Conservation (phyloP, 495 filamentous ascomycete species). For the Podospora sp. region DNA sequence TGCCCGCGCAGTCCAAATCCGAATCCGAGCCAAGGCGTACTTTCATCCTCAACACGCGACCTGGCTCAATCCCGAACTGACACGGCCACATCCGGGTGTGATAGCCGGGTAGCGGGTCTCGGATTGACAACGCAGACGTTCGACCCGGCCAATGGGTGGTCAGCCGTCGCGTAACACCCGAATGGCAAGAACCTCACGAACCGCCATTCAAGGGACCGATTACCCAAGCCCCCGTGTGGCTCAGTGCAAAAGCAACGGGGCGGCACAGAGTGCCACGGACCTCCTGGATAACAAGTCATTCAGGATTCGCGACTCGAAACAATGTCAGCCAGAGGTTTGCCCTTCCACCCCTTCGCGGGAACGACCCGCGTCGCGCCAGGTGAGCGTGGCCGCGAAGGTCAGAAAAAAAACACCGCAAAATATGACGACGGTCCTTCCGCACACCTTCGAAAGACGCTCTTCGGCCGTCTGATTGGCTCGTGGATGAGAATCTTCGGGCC, state of each 20-base stretch:
- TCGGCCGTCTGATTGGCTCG: slow-evolving; percentile 17
- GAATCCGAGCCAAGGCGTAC: background rate
- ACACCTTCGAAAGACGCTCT: background rate
- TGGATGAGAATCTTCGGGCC: slow-evolving; percentile 6
- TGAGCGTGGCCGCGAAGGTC: background rate
- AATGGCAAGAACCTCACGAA: background rate
- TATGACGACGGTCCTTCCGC: slow-evolving; percentile 8
- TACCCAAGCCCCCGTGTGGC: background rate
- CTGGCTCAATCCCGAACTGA: background rate
- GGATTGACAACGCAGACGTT: background rate
- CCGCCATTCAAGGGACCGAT: background rate
- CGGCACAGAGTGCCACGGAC: slow-evolving; percentile 7
- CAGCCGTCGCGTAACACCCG: background rate
- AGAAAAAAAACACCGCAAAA: background rate
- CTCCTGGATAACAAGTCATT: background rate
- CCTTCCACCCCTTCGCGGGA: background rate
- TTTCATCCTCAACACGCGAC: background rate
- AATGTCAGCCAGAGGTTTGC: background rate
- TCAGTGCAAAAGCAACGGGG: background rate
- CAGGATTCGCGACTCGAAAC: background rate
- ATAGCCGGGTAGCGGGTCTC: slow-evolving; percentile 1
- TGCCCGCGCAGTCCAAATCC: background rate
- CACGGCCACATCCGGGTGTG: background rate
- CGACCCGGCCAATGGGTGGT: background rate
- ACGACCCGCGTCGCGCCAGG: background rate